These are phyloP conservation scores for Thalassiosira hispida DNA, from an alignment of 352 stramenopile genomes.

Conservation along the genomic window DNA sequence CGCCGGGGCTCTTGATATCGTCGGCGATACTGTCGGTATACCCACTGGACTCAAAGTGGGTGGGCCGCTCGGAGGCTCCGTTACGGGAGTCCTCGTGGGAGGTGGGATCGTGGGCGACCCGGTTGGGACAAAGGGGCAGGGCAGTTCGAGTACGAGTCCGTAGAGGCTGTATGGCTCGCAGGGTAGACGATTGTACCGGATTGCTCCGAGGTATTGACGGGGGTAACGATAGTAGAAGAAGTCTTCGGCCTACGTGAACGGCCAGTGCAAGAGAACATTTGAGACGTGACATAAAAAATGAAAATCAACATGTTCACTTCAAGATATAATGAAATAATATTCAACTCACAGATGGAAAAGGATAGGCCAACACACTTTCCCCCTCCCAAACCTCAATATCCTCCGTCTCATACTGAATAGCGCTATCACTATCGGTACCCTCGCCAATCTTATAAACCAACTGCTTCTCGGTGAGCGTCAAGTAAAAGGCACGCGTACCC, in stretches of 20 bases:
- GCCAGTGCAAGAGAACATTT: background rate
- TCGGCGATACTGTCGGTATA: background rate
- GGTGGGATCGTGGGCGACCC: conserved; percentile 1
- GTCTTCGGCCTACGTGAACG: no score
- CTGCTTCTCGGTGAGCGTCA: conserved; percentile 19
- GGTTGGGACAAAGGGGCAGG: conserved; percentile 34
- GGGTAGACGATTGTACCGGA: conserved; percentile 33
- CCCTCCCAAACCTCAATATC: conserved; percentile 46
- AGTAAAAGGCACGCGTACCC: conserved; percentile 37
- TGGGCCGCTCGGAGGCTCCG: background rate
- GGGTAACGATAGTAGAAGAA: conserved; percentile 25
- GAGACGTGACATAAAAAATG: background rate
- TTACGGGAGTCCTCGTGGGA: conserved; percentile 9
- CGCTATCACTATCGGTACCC: background rate
- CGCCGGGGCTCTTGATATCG: background rate
- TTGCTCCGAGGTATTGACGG: conserved; percentile 18
- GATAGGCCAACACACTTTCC: conserved; percentile 26
- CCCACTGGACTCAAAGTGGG: background rate
- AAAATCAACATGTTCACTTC: background rate
- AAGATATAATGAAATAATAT: no score
- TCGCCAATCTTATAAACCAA: conserved; percentile 35
- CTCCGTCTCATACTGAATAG: conserved; percentile 5
- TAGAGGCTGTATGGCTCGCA: conserved; percentile 40
- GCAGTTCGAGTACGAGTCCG: conserved; percentile 23
- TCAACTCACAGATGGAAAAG: no score